Conservation (phyloP, 495 filamentous ascomycete species). For the Oleoguttula mirabilis region DNA sequence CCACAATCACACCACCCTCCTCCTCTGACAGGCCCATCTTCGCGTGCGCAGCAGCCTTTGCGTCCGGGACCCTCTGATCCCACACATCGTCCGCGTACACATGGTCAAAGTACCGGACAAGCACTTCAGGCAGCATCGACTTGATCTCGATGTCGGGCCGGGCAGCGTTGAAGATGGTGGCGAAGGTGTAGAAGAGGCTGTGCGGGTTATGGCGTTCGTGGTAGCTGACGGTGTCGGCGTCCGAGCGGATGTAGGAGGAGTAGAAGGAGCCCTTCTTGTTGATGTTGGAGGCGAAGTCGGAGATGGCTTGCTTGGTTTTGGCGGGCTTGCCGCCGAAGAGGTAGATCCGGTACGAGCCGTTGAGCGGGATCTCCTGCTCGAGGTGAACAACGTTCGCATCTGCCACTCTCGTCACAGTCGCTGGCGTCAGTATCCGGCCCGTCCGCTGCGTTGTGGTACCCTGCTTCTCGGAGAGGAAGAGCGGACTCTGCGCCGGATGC, state of each 20-base stretch:
- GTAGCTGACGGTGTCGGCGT: constrained; percentile 53
- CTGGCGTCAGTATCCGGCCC: constrained; percentile 60
- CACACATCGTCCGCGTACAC: constrained; percentile 78
- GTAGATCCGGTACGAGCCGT: constrained; percentile 78
- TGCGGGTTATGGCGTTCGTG: constrained; percentile 77
- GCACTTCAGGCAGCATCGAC: constrained; percentile 49
- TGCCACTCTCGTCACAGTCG: constrained; percentile 67
- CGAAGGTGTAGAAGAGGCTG: constrained; percentile 65
- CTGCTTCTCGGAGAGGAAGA: constrained; percentile 47
- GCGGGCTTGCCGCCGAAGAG: constrained; percentile 63
- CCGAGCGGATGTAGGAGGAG: constrained; percentile 46
- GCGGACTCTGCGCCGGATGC: constrained; percentile 56
- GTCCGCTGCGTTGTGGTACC: constrained; percentile 46
- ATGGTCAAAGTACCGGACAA: constrained; percentile 66
- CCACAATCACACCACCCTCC: constrained; percentile 65
- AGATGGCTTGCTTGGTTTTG: constrained; percentile 47
- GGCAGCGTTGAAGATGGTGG: constrained; percentile 54
- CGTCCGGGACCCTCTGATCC: constrained; percentile 56
- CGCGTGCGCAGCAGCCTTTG: constrained; percentile 62
- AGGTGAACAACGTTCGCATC: constrained; percentile 79
- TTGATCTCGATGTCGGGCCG: constrained; percentile 54
- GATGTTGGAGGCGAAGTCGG: constrained; percentile 54
- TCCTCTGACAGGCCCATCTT: constrained; percentile 73
- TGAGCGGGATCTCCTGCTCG: constrained; percentile 77
- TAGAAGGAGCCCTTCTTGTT: constrained; percentile 58